Conservation (phyloP, 371 early-diverging fungal genomes). For the Capillidium heterosporum region DNA sequence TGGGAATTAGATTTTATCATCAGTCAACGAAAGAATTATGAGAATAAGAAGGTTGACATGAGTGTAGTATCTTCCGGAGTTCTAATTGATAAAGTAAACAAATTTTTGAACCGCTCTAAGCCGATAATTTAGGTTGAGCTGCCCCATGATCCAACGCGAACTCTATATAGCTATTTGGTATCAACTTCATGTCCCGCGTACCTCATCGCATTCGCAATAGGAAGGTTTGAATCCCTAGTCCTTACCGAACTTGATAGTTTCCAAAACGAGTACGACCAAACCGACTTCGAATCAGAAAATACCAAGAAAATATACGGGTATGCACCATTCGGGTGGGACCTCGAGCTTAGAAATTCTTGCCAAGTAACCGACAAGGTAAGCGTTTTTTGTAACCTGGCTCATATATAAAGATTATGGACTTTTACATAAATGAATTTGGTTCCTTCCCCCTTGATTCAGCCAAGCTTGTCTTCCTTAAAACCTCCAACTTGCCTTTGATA, state of each 20-base stretch:
- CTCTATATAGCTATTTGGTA: not conserved
- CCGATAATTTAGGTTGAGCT: conserved; percentile 3
- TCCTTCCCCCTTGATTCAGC: conserved; percentile 73
- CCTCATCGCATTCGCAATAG: not conserved
- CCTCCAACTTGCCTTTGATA: conserved; percentile 37
- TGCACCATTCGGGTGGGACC: conserved; percentile 29
- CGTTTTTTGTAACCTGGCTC: not conserved
- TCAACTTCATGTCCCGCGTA: conserved; percentile 5
- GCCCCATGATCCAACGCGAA: not conserved
- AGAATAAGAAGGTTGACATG: conserved; percentile 17
- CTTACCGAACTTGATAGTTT: conserved; percentile 23
- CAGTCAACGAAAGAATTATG: conserved; percentile 10
- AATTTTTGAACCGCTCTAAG: not conserved
- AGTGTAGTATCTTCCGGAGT: not conserved
- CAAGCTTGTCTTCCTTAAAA: conserved; percentile 75
- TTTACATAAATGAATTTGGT: conserved; percentile 68
- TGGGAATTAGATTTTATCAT: conserved; percentile 66
- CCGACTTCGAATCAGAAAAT: conserved; percentile 15
- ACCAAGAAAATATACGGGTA: conserved; percentile 48
- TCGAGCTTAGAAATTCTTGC: conserved; percentile 38
- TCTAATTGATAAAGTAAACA: not conserved
- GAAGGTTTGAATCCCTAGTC: conserved; percentile 10
- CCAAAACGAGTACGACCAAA: conserved; percentile 14
- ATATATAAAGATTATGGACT: conserved; percentile 41
- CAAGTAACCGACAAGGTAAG: conserved; percentile 42